Base-by-base conservation (phyloP, 305 asterid genomes). In the Rubia tinctorum region DNA sequence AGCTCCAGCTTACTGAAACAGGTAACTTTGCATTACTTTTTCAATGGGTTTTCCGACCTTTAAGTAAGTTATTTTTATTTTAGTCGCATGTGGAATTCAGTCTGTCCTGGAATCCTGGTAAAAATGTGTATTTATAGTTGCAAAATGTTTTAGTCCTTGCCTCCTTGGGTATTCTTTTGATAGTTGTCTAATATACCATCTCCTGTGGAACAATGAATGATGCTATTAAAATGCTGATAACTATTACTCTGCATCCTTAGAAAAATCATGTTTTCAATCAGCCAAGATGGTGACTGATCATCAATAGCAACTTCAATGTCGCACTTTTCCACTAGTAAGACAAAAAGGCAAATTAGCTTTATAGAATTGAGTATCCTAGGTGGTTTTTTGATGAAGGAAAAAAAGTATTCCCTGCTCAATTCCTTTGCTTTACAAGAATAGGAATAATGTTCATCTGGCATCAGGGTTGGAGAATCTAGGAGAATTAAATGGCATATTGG, bases 1-100 rank as follows among this genome's bases (percentile, higher is more conserved):
- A 91, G 81, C 81, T 88, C 74, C 96, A 93, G 88, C 96, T 93
- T 81, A 85, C 91, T 61, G 84, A 82, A 88, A 90, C 97, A 75
- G 97, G 98, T 93, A 84, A 69, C 37, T n/a, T 25, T 2, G 61
- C 70, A 17, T n/a, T 18, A 55, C 2, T 39, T n/a, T 53, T 5
- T 55, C 43, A 51, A 51, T 69, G 49, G 8, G 5, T 56, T 27
- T 17, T 14, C 72, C 44, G 55, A 22, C 37, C 20, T 67, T 44
- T 44, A 6, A 67, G 58, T 43, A 43, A 67, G 13, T 40, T 67
- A 7, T 64, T 34, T 20, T 58, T 67, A 14, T 27, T 15, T 11
- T 15, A 9, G 9, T 49, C 27, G 39, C 23, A 51, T 18, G 18
- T 68, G 12, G 15, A 45, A 15, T 7, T 34, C 7, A 17, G 47